Evolutionary conservation across 176 grass and related monocot species (phyloP).

Genomic region (Coix lacrymajobi): DNA sequence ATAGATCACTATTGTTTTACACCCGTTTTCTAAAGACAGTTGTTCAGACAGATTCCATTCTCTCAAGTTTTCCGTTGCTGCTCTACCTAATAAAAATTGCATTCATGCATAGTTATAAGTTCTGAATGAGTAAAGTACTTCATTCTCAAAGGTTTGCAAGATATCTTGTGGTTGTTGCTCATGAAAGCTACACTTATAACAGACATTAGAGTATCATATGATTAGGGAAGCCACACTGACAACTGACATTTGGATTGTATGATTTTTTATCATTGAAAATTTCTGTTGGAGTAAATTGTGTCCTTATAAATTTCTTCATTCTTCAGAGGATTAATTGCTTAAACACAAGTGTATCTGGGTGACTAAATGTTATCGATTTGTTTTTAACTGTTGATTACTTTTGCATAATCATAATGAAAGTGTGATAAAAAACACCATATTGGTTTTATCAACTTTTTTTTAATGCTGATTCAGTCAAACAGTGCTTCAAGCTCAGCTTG

Average conservation of each 20-base stretch:
- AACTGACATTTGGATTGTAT: neutral
- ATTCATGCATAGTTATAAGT: neutral
- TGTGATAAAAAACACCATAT: neutral
- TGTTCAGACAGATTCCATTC: neutral
- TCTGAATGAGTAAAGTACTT: constrained; percentile 4
- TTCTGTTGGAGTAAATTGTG: neutral
- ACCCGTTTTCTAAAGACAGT: neutral
- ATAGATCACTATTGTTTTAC: neutral
- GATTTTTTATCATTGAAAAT: neutral
- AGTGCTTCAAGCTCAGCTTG: neutral
- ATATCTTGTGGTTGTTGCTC: neutral
- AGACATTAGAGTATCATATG: neutral
- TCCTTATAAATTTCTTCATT: neutral
- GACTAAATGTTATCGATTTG: neutral
- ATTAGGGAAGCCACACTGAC: neutral
- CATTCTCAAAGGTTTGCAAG: neutral
- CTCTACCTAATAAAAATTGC: neutral
- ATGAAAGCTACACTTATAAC: neutral
- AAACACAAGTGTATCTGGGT: neutral
- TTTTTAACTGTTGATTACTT: neutral
- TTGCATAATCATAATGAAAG: neutral
- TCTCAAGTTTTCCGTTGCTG: neutral
- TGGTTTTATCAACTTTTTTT: neutral
- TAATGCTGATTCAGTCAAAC: neutral
- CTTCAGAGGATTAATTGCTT: neutral